Evolutionary conservation across 1,284 basidiomycete genomes (phyloP).

Genomic region (Puccinia hordei): DNA sequence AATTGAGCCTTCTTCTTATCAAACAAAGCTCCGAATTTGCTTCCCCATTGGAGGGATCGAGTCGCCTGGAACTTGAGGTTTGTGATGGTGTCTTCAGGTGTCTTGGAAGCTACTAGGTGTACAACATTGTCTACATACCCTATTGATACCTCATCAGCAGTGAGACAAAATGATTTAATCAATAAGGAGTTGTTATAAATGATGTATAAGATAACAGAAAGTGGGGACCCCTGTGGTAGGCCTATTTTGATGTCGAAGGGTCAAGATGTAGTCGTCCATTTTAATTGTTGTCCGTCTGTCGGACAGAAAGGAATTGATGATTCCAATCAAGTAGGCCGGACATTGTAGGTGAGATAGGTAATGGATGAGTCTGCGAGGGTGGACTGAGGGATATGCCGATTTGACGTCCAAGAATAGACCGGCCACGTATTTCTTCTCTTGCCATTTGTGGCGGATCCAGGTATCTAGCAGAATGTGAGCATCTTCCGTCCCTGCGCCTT

Average conservation of each 20-base stretch:
- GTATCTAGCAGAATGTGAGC: too few species aligned
- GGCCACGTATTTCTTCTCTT: too few species aligned
- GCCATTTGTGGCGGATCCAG: too few species aligned
- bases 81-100: too few species aligned
- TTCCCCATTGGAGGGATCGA: constrained; percentile 2
- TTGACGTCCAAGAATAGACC: constrained; percentile 23
- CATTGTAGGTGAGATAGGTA: not conserved
- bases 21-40: constrained; percentile 7
- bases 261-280: not conserved
- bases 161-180: too few species aligned
- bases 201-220: constrained; percentile 14
- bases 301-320: not conserved
- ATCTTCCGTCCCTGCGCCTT: not conserved
- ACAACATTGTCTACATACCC: constrained; percentile 23
- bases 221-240: constrained; percentile 9
- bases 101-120: not conserved
- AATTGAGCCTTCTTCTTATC: constrained; percentile 12
- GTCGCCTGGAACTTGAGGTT: not conserved
- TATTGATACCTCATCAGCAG: not conserved
- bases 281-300: not conserved
- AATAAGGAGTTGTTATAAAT: constrained; percentile 7
- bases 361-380: not conserved
- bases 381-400: constrained; percentile 15
- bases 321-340: not conserved
- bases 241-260: not conserved